Conservation (phyloP, 441 rosid species). For the Brassica balearica region DNA sequence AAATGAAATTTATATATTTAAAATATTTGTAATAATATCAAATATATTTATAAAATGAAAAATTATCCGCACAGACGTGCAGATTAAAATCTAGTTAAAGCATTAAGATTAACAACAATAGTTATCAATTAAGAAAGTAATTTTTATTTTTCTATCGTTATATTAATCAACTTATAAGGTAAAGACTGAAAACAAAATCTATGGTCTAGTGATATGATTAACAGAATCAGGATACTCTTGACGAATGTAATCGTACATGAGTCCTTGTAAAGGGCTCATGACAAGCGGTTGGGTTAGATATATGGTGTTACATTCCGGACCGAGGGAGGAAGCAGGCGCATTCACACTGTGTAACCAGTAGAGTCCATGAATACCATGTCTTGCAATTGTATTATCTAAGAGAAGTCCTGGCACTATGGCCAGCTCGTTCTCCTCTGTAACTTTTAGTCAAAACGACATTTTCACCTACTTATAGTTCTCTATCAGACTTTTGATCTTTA, state of each 20-base stretch:
- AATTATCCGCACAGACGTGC: too few species aligned
- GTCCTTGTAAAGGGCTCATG: slow-evolving; percentile 65
- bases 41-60: too few species aligned
- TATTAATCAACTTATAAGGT: neutral
- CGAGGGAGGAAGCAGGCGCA: slow-evolving; percentile 49
- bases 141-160: slow-evolving; percentile 1
- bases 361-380: slow-evolving; percentile 77
- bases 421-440: too few species aligned
- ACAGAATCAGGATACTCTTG: slow-evolving; percentile 53
- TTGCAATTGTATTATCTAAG: slow-evolving; percentile 67
- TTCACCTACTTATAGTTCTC: too few species aligned
- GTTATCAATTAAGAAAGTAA: slow-evolving; percentile 23
- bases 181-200: slow-evolving; percentile 10
- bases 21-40: too few species aligned
- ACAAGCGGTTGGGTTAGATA: slow-evolving; percentile 63
- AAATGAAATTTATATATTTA: too few species aligned
- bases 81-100: too few species aligned
- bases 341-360: slow-evolving; percentile 62
- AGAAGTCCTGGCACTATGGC: too few species aligned
- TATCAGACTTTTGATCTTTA: slow-evolving; percentile 21
- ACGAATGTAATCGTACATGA: slow-evolving; percentile 78
- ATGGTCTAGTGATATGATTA: slow-evolving; percentile 22
- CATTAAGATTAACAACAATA: too few species aligned
- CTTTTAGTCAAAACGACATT: too few species aligned
- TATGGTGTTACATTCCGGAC: slow-evolving; percentile 55